Conservation (phyloP, 192 early-diverging fungal species). For the Mortierella alpina region DNA sequence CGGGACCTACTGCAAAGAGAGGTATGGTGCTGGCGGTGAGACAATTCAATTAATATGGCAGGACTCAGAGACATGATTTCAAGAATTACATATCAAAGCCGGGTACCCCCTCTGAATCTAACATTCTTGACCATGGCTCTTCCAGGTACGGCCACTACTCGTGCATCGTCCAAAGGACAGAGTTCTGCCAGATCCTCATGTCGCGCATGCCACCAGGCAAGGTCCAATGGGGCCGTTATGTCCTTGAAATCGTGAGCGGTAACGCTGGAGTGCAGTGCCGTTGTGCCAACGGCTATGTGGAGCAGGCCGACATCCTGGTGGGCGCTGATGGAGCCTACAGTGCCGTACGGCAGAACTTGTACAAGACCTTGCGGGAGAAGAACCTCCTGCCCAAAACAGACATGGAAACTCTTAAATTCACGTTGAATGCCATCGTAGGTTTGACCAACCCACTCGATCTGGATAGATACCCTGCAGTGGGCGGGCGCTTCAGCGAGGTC, state of each 20-base stretch:
- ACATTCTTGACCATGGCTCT: no score
- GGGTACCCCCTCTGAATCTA: not conserved
- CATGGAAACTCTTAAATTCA: constrained; percentile 23
- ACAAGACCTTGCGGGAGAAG: constrained; percentile 15
- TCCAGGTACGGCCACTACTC: constrained; percentile 36
- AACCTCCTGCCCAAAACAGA: constrained; percentile 33
- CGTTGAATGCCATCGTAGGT: constrained; percentile 20
- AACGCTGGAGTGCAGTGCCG: constrained; percentile 41
- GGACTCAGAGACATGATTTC: no score
- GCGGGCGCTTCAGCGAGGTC: constrained; percentile 5
- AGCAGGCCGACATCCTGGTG: constrained; percentile 33
- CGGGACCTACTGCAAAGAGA: constrained; percentile 28
- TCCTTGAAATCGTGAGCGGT: constrained; percentile 34
- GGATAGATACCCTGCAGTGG: constrained; percentile 9
- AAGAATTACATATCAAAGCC: not conserved
- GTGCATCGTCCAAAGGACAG: constrained; percentile 7
- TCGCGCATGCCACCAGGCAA: constrained; percentile 23
- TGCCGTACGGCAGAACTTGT: constrained; percentile 33
- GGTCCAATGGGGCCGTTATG: constrained; percentile 29
- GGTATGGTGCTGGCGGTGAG: not conserved
- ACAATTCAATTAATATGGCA: no score
- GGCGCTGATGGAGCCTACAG: constrained; percentile 32
- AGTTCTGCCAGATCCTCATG: constrained; percentile 26
- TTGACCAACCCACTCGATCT: constrained; percentile 20
- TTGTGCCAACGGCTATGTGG: constrained; percentile 34